Evolutionary conservation across 768 basidiomycete genomes (phyloP), one percentile per base, ranked within the genome.

Genomic region (Dentipellis sp.): DNA sequence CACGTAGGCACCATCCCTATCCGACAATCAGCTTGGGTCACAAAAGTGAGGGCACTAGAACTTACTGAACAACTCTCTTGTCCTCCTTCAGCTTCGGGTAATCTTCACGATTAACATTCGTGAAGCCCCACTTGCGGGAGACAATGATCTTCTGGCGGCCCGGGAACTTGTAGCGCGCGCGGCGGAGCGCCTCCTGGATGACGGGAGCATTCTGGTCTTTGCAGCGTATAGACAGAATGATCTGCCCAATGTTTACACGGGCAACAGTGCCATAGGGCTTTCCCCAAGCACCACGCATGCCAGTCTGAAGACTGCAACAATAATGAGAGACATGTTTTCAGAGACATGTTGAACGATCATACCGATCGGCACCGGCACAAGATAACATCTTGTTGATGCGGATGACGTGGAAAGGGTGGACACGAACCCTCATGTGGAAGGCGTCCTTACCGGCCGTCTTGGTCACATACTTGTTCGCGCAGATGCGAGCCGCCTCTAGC

Each of bases 381-480:
- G 87, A 90, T 80, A 98, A 89, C 91, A 97, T 98, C 86, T 99
- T 98, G 89, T 98, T 97, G 85, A 97, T 97, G 61, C 97, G 89
- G 75, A 99, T 74, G 66, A 98, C 92, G 71, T 99, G 97, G 91
- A 88, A 97, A 45, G 95, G 97, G 77, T 99, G 95, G 57, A 91
- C 91, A 59, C 94, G 89, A 65, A 99, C 92, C 64, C 95, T 84
- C 72, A 98, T 71, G 72, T 99, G 95, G 94, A 99, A 98, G 4
- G 94, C 91, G 66, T 99, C 95, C 78, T 98, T 98, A 67, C 97
- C 95, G 34, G 88, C 84, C 3, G 90, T 92, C 84, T 99, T 97
- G 67, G 93, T 95, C 61, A 97, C 88, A 72, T 97, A 97, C 75
- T 98, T 98, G 90, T 98, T 98, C 72, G 93, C 93, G 70, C 95